Percentiles rank a stretch among this genome's conserved stretches.
phyloP scores from a whole-genome alignment of 2,329 filamentous ascomycete genomes.

The Cercospora sp. region DNA sequence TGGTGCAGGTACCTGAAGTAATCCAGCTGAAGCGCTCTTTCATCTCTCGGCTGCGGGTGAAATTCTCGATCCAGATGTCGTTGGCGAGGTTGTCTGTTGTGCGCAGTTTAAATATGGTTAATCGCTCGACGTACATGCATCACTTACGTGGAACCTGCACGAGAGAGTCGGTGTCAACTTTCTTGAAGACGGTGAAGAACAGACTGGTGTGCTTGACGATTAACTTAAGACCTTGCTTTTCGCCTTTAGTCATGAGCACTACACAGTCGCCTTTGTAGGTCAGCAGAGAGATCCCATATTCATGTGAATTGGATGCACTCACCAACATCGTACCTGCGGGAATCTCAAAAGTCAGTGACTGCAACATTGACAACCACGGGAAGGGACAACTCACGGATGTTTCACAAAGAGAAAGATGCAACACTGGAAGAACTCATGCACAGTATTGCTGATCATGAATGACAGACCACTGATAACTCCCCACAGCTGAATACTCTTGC shows the following conservation, averaged over 20 bases:
- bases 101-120: background rate
- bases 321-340: slow-evolving; percentile 54
- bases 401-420: slow-evolving; percentile 98
- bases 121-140: background rate
- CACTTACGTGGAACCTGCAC: slow-evolving; percentile 38
- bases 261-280: background rate
- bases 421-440: slow-evolving; percentile 90
- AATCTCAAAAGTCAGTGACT: background rate
- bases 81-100: slow-evolving; percentile 37
- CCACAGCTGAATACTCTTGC: slow-evolving; percentile 26
- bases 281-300: background rate
- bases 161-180: slow-evolving; percentile 33
- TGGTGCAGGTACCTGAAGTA: slow-evolving; percentile 33
- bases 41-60: slow-evolving; percentile 40
- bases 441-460: slow-evolving; percentile 87
- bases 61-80: slow-evolving; percentile 42
- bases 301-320: background rate
- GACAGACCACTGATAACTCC: slow-evolving; percentile 57
- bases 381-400: slow-evolving; percentile 63
- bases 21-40: slow-evolving; percentile 38
- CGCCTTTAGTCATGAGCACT: background rate
- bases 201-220: slow-evolving; percentile 38
- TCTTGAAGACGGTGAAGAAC: slow-evolving; percentile 39
- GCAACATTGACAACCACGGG: background rate
- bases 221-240: slow-evolving; percentile 28